These are phyloP conservation scores for Sarocladium strictum DNA, from an alignment of 2,329 filamentous ascomycete species.

Conservation along the genomic window DNA sequence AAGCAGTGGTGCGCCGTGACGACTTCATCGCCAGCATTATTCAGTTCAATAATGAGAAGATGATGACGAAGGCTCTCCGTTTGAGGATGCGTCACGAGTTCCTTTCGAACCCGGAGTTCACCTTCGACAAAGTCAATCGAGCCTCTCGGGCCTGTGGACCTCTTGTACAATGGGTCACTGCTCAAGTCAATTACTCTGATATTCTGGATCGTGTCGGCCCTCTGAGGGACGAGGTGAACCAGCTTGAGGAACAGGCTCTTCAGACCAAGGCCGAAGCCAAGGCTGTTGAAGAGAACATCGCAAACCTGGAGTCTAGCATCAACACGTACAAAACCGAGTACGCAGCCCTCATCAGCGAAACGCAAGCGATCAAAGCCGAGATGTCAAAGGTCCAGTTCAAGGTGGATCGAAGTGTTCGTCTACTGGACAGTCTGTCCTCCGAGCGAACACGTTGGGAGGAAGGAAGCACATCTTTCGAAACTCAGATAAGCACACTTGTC, in stretches of 20 bases:
- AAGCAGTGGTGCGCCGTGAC: constrained; percentile 80
- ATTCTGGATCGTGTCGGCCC: constrained; percentile 93
- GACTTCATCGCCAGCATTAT: constrained; percentile 98
- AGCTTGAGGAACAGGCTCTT: constrained; percentile 81
- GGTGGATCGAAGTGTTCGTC: constrained; percentile 89
- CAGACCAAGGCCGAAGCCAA: constrained; percentile 91
- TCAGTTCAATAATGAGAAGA: constrained; percentile 89
- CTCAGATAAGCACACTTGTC: constrained; percentile 92
- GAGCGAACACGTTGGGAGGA: constrained; percentile 93
- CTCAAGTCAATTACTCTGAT: constrained; percentile 96
- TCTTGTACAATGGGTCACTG: constrained; percentile 92
- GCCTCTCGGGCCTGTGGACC: constrained; percentile 96
- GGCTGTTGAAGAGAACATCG: constrained; percentile 83
- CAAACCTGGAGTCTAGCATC: constrained; percentile 81
- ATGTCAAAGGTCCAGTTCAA: constrained; percentile 97
- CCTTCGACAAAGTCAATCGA: constrained; percentile 90
- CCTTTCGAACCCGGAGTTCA: constrained; percentile 89
- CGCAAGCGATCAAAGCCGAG: constrained; percentile 92
- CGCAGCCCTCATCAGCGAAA: constrained; percentile 91
- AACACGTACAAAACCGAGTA: constrained; percentile 95
- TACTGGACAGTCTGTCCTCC: constrained; percentile 91
- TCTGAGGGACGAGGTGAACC: constrained; percentile 79
- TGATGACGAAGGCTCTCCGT: constrained; percentile 81
- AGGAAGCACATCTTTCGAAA: constrained; percentile 96
- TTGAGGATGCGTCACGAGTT: constrained; percentile 90